Evolutionary conservation across 768 basidiomycete genomes (phyloP), one percentile per base, ranked within the genome.

Genomic region (Rhizopogon vinicolor): DNA sequence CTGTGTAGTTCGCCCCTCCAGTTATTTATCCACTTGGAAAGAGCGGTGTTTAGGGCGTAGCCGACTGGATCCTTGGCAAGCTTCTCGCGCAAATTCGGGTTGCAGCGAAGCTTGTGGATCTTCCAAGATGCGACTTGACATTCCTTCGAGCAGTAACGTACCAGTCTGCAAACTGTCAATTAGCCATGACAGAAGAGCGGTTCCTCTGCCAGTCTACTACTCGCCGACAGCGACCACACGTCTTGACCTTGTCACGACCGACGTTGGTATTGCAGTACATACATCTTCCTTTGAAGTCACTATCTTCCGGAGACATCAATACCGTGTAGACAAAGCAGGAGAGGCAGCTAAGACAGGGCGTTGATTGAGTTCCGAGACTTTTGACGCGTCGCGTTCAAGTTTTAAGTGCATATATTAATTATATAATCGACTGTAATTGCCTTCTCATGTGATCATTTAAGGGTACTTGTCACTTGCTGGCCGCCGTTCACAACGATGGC

Each of bases 401-500:
- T 25, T 25, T 5, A 25, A 4, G 25, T 41, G 9, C 18, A 41
- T 9, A 29, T 3, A 12, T 48, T 35, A 19, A 49, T 49, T 49
- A 49, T 14, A 16, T 49, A 49, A 49, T 49, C 5, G 0, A 25
- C 22, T 37, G 14, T 25, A 25, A 37, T 4, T 13, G 35, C 3
- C 13, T 37, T 37, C 35, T 37, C 35, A 49, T 14, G 22, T 49
- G 39, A 37, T 35, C 48, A 49, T 19, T 14, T 37, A 37, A 33
- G 41, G 19, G 13, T 16, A 14, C 35, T 37, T 13, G 39, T 22
- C 22, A 43, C 41, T 33, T 55, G 40, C 57, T 58, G 62, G 59
- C 54, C 60, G 60, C 68, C 62, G 62, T 57, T 55, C 41, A 61
- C 25, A 25, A 25, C 66, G 62, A 78, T 77, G 77, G 63, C 72